Percentiles rank a stretch among this genome's conserved stretches.
These are phyloP conservation scores for Arthrobotrys pseudoclavata DNA, from an alignment of 2,329 filamentous ascomycete genomes.

Conservation along the genomic window DNA sequence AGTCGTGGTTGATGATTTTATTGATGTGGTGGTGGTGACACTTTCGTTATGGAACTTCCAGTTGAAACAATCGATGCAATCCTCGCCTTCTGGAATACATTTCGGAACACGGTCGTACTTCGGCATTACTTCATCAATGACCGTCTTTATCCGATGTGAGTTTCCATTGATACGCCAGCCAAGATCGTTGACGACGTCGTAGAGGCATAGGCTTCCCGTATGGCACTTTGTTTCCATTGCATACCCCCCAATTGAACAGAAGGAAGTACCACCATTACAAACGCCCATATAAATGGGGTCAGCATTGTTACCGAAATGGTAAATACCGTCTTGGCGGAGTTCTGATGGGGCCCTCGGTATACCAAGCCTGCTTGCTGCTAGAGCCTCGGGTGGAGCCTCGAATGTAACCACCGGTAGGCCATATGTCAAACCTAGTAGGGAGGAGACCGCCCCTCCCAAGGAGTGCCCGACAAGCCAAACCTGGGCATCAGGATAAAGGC, in stretches of 20 bases:
- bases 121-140: constrained; percentile 88
- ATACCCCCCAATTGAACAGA: constrained; percentile 91
- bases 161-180: constrained; percentile 92
- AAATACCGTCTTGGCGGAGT: constrained; percentile 79
- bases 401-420: constrained; percentile 92
- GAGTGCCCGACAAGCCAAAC: constrained; percentile 95
- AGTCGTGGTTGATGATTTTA: constrained; percentile 69
- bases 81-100: constrained; percentile 80
- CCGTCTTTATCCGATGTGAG: constrained; percentile 88
- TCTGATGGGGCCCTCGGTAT: constrained; percentile 81
- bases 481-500: constrained; percentile 81
- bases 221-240: constrained; percentile 95
- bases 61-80: constrained; percentile 87
- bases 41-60: constrained; percentile 98
- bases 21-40: constrained; percentile 79
- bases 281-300: constrained; percentile 95
- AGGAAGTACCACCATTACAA: constrained; percentile 89
- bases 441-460: constrained; percentile 87
- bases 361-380: constrained; percentile 85
- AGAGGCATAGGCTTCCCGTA: constrained; percentile 86
- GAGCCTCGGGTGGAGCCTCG: constrained; percentile 89
- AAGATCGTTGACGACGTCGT: constrained; percentile 91
- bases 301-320: constrained; percentile 94
- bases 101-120: constrained; percentile 84
- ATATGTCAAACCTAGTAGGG: constrained; percentile 90